phyloP scores from a whole-genome alignment of 2,329 filamentous ascomycete genomes.

The Neofusicoccum sp. region DNA sequence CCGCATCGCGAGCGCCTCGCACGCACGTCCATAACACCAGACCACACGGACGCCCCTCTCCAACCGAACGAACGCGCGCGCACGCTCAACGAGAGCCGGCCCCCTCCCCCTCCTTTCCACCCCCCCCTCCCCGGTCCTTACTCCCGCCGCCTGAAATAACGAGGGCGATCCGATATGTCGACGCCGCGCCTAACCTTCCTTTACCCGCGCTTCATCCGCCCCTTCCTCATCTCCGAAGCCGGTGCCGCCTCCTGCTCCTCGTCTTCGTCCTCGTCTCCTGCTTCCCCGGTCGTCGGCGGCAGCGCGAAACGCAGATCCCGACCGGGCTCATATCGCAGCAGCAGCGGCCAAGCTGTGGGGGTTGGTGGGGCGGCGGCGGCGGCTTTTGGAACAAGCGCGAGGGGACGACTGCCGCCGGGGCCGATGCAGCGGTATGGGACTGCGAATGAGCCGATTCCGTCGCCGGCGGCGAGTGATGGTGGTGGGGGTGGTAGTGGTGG shows the following conservation, averaged over 20 bases:
- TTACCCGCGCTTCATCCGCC: slow-evolving; percentile 49
- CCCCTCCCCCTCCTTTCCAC: not conserved
- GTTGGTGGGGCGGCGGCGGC: not conserved
- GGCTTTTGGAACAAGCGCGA: slow-evolving; percentile 4
- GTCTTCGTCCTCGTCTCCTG: not conserved
- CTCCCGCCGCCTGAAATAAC: not conserved
- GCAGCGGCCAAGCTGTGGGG: slow-evolving; percentile 3
- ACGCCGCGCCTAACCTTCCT: slow-evolving; percentile 50
- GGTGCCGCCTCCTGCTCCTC: not conserved
- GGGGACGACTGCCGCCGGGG: slow-evolving; percentile 16
- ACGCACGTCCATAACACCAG: not conserved
- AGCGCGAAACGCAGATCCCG: slow-evolving; percentile 7
- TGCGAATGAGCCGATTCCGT: slow-evolving; percentile 49
- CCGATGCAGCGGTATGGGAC: slow-evolving; percentile 49
- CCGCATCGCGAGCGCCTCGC: not conserved
- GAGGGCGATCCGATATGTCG: slow-evolving; percentile 39
- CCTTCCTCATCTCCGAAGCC: slow-evolving; percentile 25
- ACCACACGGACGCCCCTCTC: not conserved
- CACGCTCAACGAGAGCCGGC: not conserved
- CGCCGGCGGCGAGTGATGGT: slow-evolving; percentile 29
- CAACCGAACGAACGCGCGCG: not conserved
- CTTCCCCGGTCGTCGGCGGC: not conserved
- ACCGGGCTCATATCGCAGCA: not conserved
- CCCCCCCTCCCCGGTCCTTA: not conserved
- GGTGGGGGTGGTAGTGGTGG: slow-evolving; percentile 10